Evolutionary conservation across 2,329 filamentous ascomycete genomes (phyloP).

Genomic region (Clonostachys sp.): DNA sequence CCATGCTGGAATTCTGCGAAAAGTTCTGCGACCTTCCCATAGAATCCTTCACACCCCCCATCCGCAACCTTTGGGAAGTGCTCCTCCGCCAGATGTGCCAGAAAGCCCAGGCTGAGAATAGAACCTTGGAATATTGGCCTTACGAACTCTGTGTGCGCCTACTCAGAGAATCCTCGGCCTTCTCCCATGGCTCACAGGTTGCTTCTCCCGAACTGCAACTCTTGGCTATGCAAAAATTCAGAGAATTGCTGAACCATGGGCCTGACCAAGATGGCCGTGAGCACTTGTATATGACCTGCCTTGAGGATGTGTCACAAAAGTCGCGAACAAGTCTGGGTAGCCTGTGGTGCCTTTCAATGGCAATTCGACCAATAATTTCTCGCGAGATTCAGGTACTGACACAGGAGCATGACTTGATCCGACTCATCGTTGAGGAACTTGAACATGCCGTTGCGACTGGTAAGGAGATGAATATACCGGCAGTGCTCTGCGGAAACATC

Average conservation of each 20-base stretch:
- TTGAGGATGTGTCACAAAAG: constrained; percentile 61
- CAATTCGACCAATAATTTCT: constrained; percentile 38
- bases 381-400: constrained; percentile 54
- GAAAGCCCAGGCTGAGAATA: constrained; percentile 32
- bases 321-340: constrained; percentile 67
- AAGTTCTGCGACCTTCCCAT: constrained; percentile 66
- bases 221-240: constrained; percentile 59
- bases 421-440: constrained; percentile 60
- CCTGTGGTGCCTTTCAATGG: constrained; percentile 56
- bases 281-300: constrained; percentile 61
- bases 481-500: constrained; percentile 38
- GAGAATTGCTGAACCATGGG: constrained; percentile 52
- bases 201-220: constrained; percentile 58
- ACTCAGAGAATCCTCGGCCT: constrained; percentile 65
- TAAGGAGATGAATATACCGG: constrained; percentile 9
- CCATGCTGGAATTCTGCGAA: constrained; percentile 61
- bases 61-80: constrained; percentile 57
- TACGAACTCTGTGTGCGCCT: constrained; percentile 58
- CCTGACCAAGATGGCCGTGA: constrained; percentile 50
- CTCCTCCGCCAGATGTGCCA: constrained; percentile 44
- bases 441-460: constrained; percentile 41
- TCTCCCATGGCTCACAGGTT: constrained; percentile 45
- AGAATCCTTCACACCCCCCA: constrained; percentile 54
- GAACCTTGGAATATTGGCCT: constrained; percentile 30
- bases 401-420: constrained; percentile 55